Conservation (phyloP, 371 early-diverging fungal genomes). For the Funneliformis caledonium region DNA sequence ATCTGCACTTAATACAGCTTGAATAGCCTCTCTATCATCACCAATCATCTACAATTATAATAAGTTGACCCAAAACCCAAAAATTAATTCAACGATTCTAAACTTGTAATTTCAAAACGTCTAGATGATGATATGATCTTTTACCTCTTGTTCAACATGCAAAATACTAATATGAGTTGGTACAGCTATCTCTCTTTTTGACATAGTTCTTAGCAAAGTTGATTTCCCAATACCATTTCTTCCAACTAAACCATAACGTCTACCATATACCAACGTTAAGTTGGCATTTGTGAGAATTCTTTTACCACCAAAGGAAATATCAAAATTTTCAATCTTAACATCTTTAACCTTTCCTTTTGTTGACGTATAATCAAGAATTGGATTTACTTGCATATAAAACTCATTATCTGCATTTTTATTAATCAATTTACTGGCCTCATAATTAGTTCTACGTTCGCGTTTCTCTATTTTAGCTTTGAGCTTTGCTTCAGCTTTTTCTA, state of each 20-base stretch:
- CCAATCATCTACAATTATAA: constrained; percentile 72
- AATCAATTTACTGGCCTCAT: constrained; percentile 80
- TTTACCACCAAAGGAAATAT: constrained; percentile 93
- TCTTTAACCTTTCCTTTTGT: constrained; percentile 91
- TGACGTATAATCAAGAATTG: constrained; percentile 83
- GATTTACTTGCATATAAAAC: constrained; percentile 75
- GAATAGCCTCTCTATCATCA: constrained; percentile 85
- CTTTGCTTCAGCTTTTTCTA: constrained; percentile 92
- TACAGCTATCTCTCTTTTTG: constrained; percentile 85
- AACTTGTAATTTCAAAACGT: neutral
- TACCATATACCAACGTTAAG: constrained; percentile 84
- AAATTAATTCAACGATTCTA: neutral
- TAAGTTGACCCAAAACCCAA: neutral
- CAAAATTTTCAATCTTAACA: constrained; percentile 94
- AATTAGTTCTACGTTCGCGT: constrained; percentile 69
- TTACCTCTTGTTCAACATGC: constrained; percentile 97
- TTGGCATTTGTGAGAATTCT: constrained; percentile 89
- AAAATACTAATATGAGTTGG: constrained; percentile 90
- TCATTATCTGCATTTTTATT: constrained; percentile 72
- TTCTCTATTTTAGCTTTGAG: constrained; percentile 90
- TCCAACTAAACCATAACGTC: constrained; percentile 97
- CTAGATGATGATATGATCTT: neutral
- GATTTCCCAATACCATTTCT: constrained; percentile 99
- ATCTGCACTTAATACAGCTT: constrained; percentile 93
- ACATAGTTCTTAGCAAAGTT: constrained; percentile 93